These are phyloP conservation scores for Picochlorum sp. DNA, from an alignment of 139 green algal species.

Conservation along the genomic window DNA sequence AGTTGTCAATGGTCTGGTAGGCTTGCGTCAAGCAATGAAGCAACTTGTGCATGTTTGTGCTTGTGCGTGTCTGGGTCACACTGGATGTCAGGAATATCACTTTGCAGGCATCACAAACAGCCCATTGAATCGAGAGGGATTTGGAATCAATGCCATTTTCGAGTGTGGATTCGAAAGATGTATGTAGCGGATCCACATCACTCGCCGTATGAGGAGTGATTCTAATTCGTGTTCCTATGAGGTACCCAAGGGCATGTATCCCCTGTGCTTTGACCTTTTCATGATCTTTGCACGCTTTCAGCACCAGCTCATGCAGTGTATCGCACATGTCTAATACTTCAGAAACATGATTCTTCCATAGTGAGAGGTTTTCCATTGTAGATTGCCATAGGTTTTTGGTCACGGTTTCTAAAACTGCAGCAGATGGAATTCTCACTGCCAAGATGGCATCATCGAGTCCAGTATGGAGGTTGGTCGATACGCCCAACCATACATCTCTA, in stretches of 20 bases:
- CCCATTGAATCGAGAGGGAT: not conserved
- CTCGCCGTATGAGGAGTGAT: not conserved
- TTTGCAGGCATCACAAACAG: not conserved
- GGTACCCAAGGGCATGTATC: not conserved
- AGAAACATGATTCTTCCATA: not conserved
- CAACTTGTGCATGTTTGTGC: too few species aligned
- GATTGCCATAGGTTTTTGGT: not conserved
- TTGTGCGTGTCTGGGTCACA: not conserved
- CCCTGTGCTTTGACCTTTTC: not conserved
- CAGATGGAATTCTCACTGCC: not conserved
- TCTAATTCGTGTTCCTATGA: not conserved
- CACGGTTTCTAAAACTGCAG: not conserved
- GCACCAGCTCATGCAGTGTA: not conserved
- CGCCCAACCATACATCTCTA: too few species aligned
- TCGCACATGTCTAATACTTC: not conserved
- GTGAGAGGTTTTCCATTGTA: not conserved
- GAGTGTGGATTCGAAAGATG: not conserved
- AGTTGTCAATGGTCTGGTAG: too few species aligned
- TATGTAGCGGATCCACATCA: not conserved
- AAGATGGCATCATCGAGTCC: not conserved
- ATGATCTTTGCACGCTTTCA: not conserved
- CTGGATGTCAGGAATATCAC: conserved; percentile 4
- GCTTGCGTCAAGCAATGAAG: too few species aligned
- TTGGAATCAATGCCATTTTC: not conserved
- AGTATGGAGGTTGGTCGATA: not conserved